Evolutionary conservation across 176 grass and related monocot genomes (phyloP), one percentile per base, ranked within the genome.

Genomic region (Sorghum bicolor): DNA sequence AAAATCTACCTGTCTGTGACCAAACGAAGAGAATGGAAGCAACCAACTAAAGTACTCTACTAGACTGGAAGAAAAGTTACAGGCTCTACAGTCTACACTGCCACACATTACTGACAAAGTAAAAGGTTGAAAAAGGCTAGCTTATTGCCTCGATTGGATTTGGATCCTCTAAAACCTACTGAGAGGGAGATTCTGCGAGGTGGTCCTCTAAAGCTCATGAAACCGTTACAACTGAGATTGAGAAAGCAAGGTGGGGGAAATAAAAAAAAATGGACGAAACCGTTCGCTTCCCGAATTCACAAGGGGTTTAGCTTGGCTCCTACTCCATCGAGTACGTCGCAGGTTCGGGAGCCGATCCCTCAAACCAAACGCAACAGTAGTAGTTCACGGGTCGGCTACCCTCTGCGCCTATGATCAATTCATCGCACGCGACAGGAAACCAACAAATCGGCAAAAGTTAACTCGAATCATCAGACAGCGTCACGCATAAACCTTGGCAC

Each of bases 1-100:
- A 64, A 64, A 86, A 68, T 38, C 80, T 63, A 87, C 52, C 85
- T 84, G 84, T 71, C 39, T 43, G 47, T 68, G 61, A 80, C 84
- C 75, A 63, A 80, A 74, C 80, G 37, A 63, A 76, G 30, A 69
- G 63, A 84, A 87, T 61, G 76, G 45, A 53, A 80, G 48, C 80
- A 87, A 68, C 74, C 84, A 20, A 61, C 74, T 67, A 74, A 83
- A 82, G 39, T 63, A 13, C 7, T 39, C 1, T 10, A 44, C 2
- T 57, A 62, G 20, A 22, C 2, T 31, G 44, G 10, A 85, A 60
- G 24, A 40, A 79, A 68, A 67, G 64, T 25, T 25, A 25, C 22
- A 1, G 55, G 22, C 28, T 47, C 44, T 19, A 47, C 39, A 61
- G 36, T 32, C 36, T 2, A 41, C 34, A 63, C 63, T 24, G 41